phyloP scores from a whole-genome alignment of 179 eudicot species.

The Patellifolia procumbens region DNA sequence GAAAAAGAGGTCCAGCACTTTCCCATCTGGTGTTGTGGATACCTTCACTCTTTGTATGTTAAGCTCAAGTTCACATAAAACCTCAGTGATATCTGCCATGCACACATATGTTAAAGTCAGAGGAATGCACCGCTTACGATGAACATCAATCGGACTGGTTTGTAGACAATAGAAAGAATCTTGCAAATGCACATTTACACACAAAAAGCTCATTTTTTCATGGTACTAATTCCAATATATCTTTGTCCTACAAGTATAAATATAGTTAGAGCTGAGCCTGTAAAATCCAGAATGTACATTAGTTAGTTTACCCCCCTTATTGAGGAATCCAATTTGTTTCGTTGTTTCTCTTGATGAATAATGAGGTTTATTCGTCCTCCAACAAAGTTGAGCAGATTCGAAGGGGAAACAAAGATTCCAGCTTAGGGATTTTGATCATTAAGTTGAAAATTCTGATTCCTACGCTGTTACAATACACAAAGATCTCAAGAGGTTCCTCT shows the following conservation, averaged over 20 bases:
- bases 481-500: background rate
- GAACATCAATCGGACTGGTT: background rate
- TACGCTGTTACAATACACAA: background rate
- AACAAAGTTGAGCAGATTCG: background rate
- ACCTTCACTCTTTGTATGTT: conserved; percentile 79
- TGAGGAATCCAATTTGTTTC: no score
- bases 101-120: conserved; percentile 4
- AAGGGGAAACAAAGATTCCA: background rate
- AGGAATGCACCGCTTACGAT: background rate
- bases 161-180: background rate
- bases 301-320: background rate
- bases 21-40: conserved; percentile 91
- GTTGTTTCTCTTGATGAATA: background rate
- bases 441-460: background rate
- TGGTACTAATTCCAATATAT: background rate
- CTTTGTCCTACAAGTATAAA: background rate
- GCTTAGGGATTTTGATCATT: background rate
- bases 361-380: background rate
- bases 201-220: background rate
- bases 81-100: conserved; percentile 73
- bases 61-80: conserved; percentile 85
- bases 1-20: conserved; percentile 85
- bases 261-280: background rate
- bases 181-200: background rate
- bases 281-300: background rate